Conservation (phyloP, 306 rosid genomes). For the Arachis stenosperma region DNA sequence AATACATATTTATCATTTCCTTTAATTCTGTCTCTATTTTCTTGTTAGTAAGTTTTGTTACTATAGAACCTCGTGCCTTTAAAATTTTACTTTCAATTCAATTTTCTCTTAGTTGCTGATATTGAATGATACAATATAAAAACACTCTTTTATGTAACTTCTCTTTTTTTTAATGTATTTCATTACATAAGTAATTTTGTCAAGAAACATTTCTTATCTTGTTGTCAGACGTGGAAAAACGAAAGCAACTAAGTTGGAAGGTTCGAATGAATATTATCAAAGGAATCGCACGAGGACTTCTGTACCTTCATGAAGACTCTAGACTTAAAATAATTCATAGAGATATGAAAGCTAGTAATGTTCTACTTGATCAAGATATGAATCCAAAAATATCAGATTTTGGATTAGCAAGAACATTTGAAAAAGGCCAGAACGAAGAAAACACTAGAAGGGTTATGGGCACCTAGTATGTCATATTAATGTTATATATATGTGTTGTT, state of each 20-base stretch:
- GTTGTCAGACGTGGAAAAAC: constrained; percentile 43
- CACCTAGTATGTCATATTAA: constrained; percentile 51
- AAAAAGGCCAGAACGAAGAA: constrained; percentile 41
- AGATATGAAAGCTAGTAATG: constrained; percentile 55
- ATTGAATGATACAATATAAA: too few species aligned
- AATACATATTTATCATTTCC: too few species aligned
- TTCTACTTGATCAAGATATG: constrained; percentile 50
- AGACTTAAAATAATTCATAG: constrained; percentile 54
- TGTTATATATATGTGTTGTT: neutral
- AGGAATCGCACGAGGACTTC: constrained; percentile 60
- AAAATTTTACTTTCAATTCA: too few species aligned
- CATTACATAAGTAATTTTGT: neutral
- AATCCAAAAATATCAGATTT: constrained; percentile 61
- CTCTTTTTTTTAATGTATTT: too few species aligned
- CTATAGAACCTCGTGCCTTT: too few species aligned
- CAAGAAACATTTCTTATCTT: neutral
- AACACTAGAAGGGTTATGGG: constrained; percentile 56
- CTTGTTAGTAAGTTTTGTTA: too few species aligned
- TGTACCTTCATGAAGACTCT: constrained; percentile 61
- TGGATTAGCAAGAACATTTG: constrained; percentile 53
- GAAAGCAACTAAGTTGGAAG: constrained; percentile 47
- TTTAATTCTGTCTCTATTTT: too few species aligned
- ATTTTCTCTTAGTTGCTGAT: too few species aligned
- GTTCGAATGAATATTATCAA: constrained; percentile 40
- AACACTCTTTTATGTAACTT: too few species aligned